Base-by-base conservation (phyloP, 75 land plant species). In the Pseudotsuga menziesii region DNA sequence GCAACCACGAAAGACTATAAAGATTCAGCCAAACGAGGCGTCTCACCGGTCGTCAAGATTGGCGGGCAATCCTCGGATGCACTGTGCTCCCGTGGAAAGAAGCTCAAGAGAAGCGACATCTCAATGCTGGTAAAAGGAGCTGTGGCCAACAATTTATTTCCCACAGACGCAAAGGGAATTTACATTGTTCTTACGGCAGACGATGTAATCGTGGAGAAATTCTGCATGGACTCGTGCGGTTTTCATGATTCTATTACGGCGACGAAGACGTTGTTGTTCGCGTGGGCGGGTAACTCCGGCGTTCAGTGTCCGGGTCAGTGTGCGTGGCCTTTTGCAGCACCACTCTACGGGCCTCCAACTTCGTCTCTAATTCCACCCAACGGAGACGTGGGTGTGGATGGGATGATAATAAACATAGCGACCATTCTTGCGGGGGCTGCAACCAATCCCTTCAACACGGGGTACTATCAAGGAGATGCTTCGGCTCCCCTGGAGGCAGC, bases 161-260 rank as follows among this genome's bases (percentile, higher is more conserved):
- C 58, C 0, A 20, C 22, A 7, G 78, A 83, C 57, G 48, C 78
- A 4, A 74, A 58, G 58, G 86, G 77, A 25, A 56, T 87, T 36
- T 82, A 77, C 71, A 48, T 90, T 11, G 86, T 92, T 5, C 81
- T 92, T 14, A 92, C 94, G 5, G 82, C 92, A 7, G 57, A 75
- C 3, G 89, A 89, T 41, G 95, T 93, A 63, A 61, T 73, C 20
- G 95, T 89, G 16, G 89, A 88, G 56, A 93, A 91, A 5, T 91
- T 93, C 88, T 93, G 95, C 82, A 75, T 79, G 80, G 85, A 84
- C 83, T 70, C 83, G 6, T 93, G 95, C 81, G 95, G 86, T 63
- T 58, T 73, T 35, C 95, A 92, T 75, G 83, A 66, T 3, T 66
- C 44, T 0, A 36, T 64, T n/a, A n/a, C n/a, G n/a, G n/a, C n/a